Percentiles rank a stretch among this genome's conserved stretches.
Conservation (phyloP, 306 rosid genomes). For the Hylodesmum podocarpum region DNA sequence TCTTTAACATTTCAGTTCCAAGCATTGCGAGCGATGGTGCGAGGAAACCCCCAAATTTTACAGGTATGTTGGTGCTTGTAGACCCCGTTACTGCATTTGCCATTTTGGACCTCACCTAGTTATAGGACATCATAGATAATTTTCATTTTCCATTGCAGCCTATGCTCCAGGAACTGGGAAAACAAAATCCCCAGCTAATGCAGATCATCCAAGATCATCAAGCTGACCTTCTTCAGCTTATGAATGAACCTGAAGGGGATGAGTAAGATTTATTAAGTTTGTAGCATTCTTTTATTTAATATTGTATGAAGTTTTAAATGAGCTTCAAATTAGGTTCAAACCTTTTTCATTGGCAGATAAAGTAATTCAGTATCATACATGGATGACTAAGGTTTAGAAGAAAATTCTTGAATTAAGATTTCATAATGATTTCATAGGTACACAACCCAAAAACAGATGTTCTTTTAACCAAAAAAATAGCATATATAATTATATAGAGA, state of each 20-base stretch:
- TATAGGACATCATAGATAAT: not conserved
- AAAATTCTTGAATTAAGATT: slow-evolving; percentile 9
- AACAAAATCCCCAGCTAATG: slow-evolving; percentile 78
- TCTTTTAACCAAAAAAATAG: not conserved
- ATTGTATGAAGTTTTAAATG: not conserved
- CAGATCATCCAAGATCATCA: slow-evolving; percentile 73
- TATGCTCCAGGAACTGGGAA: slow-evolving; percentile 86
- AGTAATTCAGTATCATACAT: slow-evolving; percentile 1
- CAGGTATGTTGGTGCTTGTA: slow-evolving; percentile 56
- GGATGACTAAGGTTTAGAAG: slow-evolving; percentile 15
- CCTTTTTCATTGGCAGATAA: not conserved
- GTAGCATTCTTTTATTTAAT: not conserved
- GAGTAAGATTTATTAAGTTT: slow-evolving; percentile 53
- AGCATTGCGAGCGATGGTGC: slow-evolving; percentile 77
- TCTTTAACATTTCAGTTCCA: slow-evolving; percentile 52
- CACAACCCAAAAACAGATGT: not conserved
- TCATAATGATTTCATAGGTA: not conserved
- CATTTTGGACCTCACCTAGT: not conserved
- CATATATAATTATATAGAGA: not conserved
- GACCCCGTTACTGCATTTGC: not conserved
- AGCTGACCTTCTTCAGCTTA: slow-evolving; percentile 71
- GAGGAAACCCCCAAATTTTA: slow-evolving; percentile 76
- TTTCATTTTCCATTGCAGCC: slow-evolving; percentile 52
- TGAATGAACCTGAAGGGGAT: slow-evolving; percentile 82
- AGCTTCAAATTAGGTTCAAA: not conserved